Percentiles rank a stretch among this genome's conserved stretches.
These are phyloP conservation scores for Neofusicoccum parvum DNA, from an alignment of 2,329 filamentous ascomycete genomes.

Conservation along the genomic window DNA sequence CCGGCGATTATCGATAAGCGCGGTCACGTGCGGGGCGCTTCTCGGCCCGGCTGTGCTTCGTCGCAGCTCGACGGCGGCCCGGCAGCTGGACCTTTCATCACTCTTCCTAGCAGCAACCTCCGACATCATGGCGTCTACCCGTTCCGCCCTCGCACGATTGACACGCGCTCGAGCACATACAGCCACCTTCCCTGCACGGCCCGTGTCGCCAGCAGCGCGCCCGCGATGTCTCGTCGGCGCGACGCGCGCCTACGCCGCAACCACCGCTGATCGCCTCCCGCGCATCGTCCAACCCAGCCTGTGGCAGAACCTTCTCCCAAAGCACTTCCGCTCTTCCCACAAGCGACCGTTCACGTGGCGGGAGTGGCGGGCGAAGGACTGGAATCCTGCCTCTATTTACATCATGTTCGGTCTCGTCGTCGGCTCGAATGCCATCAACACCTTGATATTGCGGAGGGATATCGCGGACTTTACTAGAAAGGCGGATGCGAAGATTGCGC, in stretches of 20 bases:
- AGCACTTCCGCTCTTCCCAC: constrained; percentile 28
- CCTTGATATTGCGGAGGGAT: constrained; percentile 78
- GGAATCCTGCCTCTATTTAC: constrained; percentile 65
- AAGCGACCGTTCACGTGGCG: not conserved
- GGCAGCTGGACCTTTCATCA: not conserved
- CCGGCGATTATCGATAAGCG: not conserved
- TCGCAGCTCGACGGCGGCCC: not conserved
- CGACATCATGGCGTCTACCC: not conserved
- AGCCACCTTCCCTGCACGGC: not conserved
- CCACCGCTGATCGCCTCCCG: constrained; percentile 29
- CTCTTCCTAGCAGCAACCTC: not conserved
- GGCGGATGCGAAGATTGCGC: constrained; percentile 75
- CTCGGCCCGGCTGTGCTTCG: not conserved
- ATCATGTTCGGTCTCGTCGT: constrained; percentile 73
- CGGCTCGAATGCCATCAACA: constrained; percentile 93
- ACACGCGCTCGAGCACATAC: not conserved
- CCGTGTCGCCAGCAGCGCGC: not conserved
- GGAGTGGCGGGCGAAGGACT: constrained; percentile 34
- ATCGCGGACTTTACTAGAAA: constrained; percentile 71
- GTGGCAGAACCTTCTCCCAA: constrained; percentile 43
- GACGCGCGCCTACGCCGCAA: constrained; percentile 25
- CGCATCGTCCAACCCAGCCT: constrained; percentile 40
- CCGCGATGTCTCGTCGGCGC: constrained; percentile 15
- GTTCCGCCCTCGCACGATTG: not conserved
- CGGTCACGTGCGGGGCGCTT: not conserved